Percentiles rank a stretch among this genome's conserved stretches.
Evolutionary conservation across 1,139 yeast genomes (phyloP).

Genomic region (Lizanozyma gosingica): DNA sequence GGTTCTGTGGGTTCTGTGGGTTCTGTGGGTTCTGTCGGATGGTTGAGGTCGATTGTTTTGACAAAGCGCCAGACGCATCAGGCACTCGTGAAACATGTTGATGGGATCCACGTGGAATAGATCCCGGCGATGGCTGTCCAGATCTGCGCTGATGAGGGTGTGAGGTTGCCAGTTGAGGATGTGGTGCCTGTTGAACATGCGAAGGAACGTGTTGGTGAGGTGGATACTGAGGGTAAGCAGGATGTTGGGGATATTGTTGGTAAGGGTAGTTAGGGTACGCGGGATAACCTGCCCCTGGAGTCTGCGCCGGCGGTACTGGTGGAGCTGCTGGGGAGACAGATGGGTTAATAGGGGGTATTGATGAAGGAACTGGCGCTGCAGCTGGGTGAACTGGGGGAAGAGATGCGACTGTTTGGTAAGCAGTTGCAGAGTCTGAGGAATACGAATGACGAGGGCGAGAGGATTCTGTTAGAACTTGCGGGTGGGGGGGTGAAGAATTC

Average conservation of each 20-base stretch:
- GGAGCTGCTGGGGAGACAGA: too few relatives aligned
- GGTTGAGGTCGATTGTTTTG: background rate
- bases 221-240: constrained; percentile 2
- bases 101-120: constrained; percentile 3
- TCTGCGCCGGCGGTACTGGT: background rate
- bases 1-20: background rate
- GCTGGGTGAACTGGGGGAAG: too few relatives aligned
- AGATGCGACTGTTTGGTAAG: too few relatives aligned
- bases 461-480: too few relatives aligned
- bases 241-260: background rate
- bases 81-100: constrained; percentile 1
- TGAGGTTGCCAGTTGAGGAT: background rate
- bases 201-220: background rate
- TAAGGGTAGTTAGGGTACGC: constrained; percentile 2
- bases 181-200: background rate
- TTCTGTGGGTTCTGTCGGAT: background rate
- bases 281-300: constrained; percentile 2
- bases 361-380: background rate
- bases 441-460: too few relatives aligned
- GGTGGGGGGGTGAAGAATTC: too few relatives aligned
- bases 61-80: background rate
- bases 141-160: constrained; percentile 1
- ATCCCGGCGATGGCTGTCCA: constrained; percentile 1
- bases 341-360: too few relatives aligned
- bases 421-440: too few relatives aligned